Evolutionary conservation across 345 rosid genomes (phyloP).

Genomic region (Ailanthus altissimus): DNA sequence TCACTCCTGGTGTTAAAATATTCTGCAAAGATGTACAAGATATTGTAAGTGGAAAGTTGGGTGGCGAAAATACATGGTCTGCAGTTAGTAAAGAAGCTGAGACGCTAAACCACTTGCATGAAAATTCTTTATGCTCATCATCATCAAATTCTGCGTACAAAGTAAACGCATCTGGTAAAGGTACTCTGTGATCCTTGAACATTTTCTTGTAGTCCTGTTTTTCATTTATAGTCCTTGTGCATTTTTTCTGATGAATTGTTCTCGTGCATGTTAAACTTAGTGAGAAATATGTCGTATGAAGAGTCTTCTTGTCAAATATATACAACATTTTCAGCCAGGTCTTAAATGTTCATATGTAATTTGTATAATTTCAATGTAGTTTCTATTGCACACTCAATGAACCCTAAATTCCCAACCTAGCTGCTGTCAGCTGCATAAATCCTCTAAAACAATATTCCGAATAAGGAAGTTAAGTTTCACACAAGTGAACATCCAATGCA

Average conservation of each 20-base stretch:
- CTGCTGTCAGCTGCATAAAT: not conserved
- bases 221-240: not conserved
- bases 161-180: conserved; percentile 44
- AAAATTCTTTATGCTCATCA: conserved; percentile 33
- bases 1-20: conserved; percentile 9
- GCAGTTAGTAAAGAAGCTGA: conserved; percentile 39
- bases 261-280: not conserved
- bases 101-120: conserved; percentile 37
- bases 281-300: not conserved
- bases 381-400: not conserved
- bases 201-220: not conserved
- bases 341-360: not conserved
- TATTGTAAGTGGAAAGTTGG: conserved; percentile 31
- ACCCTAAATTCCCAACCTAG: not conserved
- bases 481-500: not conserved
- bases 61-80: conserved; percentile 35
- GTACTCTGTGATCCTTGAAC: conserved; percentile 29
- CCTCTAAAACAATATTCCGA: not conserved
- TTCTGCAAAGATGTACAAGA: conserved; percentile 19
- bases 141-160: conserved; percentile 37
- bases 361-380: not conserved
- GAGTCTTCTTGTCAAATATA: not conserved
- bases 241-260: not conserved
- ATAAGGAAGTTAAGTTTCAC: not conserved
- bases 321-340: not conserved